These are phyloP conservation scores for Cercophora sp. DNA, from an alignment of 495 filamentous ascomycete genomes.

Conservation along the genomic window DNA sequence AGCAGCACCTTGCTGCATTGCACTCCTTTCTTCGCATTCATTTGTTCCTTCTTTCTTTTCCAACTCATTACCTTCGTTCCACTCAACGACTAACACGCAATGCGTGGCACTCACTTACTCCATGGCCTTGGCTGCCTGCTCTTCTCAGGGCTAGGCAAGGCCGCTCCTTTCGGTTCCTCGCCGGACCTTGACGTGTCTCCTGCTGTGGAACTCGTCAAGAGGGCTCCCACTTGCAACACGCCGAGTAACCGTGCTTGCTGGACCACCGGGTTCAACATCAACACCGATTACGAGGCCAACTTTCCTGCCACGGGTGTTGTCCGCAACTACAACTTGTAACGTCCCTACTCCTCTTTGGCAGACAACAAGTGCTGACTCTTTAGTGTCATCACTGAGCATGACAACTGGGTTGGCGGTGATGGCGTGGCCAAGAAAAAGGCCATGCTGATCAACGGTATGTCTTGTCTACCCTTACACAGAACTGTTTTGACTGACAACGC, in stretches of 20 bases:
- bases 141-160: background rate
- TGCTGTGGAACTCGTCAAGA: background rate
- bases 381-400: constrained; percentile 10
- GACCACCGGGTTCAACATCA: constrained; percentile 7
- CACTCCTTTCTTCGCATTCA: no score
- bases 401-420: constrained; percentile 10
- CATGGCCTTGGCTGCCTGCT: background rate
- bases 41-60: background rate
- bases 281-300: constrained; percentile 4
- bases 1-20: no score
- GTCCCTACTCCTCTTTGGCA: no score
- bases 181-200: background rate
- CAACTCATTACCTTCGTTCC: background rate
- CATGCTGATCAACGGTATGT: constrained; percentile 9
- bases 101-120: background rate
- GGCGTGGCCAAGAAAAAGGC: constrained; percentile 9
- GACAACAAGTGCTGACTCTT: no score
- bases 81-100: background rate
- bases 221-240: constrained; percentile 10
- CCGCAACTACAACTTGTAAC: background rate
- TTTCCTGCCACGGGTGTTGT: constrained; percentile 4
- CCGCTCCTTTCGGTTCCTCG: background rate
- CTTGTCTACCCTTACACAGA: background rate
- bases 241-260: constrained; percentile 10
- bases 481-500: background rate